A percentile compares a stretch with the other conserved stretches of the same genome.
Conservation (phyloP, 2,329 filamentous ascomycete genomes). For the Beauveria sp. region DNA sequence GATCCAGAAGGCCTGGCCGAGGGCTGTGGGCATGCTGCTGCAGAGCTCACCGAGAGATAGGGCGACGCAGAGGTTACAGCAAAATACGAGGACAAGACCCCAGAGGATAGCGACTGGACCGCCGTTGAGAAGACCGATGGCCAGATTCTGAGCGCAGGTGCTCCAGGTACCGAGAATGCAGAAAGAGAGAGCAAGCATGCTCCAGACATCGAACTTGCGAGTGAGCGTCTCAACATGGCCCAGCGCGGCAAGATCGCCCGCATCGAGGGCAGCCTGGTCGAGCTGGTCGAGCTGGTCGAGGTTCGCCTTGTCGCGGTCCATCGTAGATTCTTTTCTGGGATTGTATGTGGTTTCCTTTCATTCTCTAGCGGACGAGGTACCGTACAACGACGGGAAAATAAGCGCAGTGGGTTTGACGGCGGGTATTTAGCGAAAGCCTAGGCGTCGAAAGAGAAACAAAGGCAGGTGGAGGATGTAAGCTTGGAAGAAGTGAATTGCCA, state of each 20-base stretch:
- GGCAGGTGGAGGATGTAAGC: not conserved
- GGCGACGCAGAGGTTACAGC: constrained; percentile 46
- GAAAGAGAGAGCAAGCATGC: constrained; percentile 50
- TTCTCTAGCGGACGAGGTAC: constrained; percentile 8
- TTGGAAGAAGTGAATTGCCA: not conserved
- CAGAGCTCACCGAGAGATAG: constrained; percentile 48
- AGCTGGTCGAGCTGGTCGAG: constrained; percentile 13
- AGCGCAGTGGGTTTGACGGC: not conserved
- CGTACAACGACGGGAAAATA: not conserved
- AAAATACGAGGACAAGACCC: constrained; percentile 44
- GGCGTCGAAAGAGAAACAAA: not conserved
- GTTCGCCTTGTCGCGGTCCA: constrained; percentile 17
- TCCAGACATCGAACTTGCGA: constrained; percentile 45
- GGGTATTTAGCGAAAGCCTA: not conserved
- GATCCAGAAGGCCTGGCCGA: constrained; percentile 53
- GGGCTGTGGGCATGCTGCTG: constrained; percentile 51
- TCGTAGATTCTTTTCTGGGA: constrained; percentile 12
- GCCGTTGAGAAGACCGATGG: constrained; percentile 44
- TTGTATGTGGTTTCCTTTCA: constrained; percentile 9
- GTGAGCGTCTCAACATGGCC: constrained; percentile 32
- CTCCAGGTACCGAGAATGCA: constrained; percentile 51
- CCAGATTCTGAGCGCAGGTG: constrained; percentile 42
- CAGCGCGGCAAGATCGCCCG: constrained; percentile 31
- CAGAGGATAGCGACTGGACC: constrained; percentile 47
- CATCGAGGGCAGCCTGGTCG: constrained; percentile 27